Evolutionary conservation across 305 asterid species (phyloP).

Genomic region (Fraxinus floribunda): DNA sequence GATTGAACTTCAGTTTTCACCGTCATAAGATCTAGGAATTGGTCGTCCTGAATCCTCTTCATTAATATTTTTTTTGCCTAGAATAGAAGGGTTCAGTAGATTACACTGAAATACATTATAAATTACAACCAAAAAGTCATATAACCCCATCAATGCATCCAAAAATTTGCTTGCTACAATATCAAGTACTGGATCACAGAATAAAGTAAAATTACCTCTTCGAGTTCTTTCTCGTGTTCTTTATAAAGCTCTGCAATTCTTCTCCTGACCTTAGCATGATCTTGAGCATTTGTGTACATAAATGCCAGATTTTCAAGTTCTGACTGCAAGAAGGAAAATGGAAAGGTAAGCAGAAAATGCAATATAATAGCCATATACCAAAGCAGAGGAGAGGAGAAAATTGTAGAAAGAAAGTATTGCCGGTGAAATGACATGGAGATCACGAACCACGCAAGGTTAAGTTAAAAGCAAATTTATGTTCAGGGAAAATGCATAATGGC

Average conservation of each 20-base stretch:
- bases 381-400: background rate
- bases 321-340: constrained; percentile 53
- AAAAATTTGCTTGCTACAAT: background rate
- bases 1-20: constrained; percentile 76
- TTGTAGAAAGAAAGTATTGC: background rate
- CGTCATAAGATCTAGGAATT: constrained; percentile 79
- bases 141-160: background rate
- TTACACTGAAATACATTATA: background rate
- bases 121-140: background rate
- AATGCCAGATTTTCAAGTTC: constrained; percentile 91
- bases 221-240: constrained; percentile 83
- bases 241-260: constrained; percentile 73
- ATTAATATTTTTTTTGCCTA: constrained; percentile 77
- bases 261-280: constrained; percentile 65
- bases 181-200: background rate
- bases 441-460: background rate
- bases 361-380: background rate
- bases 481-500: background rate
- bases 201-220: constrained; percentile 52
- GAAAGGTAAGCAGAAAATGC: constrained; percentile 8
- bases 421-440: constrained; percentile 5
- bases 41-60: constrained; percentile 82
- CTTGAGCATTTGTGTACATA: constrained; percentile 88
- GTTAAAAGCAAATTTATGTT: background rate
- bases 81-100: constrained; percentile 22